Evolutionary conservation across 768 basidiomycete species (phyloP).

Genomic region (Mycena latifolia): DNA sequence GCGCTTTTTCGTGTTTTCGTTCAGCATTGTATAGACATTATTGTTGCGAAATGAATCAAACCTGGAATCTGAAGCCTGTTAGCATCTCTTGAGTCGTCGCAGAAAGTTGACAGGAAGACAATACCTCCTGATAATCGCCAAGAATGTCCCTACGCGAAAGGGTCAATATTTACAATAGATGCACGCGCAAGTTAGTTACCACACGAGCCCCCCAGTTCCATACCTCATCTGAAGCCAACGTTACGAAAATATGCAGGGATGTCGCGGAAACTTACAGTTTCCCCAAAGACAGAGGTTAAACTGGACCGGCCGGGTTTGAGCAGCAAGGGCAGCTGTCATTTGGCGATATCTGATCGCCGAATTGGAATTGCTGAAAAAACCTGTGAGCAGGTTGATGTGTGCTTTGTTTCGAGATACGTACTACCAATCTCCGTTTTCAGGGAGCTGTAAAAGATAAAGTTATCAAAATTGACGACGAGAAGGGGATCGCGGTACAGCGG

Average conservation of each 20-base stretch:
- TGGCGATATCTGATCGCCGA: conserved; percentile 68
- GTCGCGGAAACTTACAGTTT: conserved; percentile 15
- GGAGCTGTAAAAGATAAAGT: conserved; percentile 39
- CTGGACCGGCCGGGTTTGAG: conserved; percentile 59
- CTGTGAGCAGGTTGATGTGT: not conserved
- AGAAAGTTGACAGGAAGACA: conserved; percentile 18
- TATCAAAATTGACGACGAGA: conserved; percentile 19
- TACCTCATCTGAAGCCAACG: conserved; percentile 52
- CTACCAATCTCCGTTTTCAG: conserved; percentile 61
- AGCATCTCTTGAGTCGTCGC: not conserved
- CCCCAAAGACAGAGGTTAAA: conserved; percentile 69
- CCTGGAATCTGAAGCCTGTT: conserved; percentile 11
- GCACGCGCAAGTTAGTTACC: conserved; percentile 41
- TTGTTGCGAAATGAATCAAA: not conserved
- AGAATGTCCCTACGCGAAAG: conserved; percentile 56
- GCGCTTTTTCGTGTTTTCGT: conserved; percentile 45
- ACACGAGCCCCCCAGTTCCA: conserved; percentile 72
- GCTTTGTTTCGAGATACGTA: conserved; percentile 41
- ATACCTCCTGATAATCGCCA: conserved; percentile 66
- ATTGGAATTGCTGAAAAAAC: conserved; percentile 60
- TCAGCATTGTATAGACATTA: too few species aligned
- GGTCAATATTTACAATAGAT: not conserved
- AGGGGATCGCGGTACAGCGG: not conserved
- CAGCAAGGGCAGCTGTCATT: conserved; percentile 65
- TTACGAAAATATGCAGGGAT: not conserved